Evolutionary conservation across 1,284 basidiomycete species (phyloP).

Genomic region (Uromyces viciae-fabae): DNA sequence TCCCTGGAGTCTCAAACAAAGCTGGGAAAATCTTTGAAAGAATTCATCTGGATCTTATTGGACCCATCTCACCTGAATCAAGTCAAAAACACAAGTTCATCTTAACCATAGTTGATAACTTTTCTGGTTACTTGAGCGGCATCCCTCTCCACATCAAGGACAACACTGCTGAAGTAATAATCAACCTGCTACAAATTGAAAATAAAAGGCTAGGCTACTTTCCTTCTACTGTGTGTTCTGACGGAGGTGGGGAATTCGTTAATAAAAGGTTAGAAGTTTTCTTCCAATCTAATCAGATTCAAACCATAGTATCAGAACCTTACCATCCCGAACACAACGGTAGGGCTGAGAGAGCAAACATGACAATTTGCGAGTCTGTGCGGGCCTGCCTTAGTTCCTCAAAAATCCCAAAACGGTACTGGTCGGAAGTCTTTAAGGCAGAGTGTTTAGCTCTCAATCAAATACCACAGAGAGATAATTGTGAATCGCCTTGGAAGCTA

Average conservation of each 20-base stretch:
- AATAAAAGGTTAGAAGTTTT: background rate
- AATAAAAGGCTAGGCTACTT: background rate
- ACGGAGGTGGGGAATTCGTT: background rate
- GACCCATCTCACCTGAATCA: background rate
- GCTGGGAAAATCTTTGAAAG: background rate
- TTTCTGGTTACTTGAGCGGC: background rate
- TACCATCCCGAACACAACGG: background rate
- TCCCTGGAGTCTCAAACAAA: background rate
- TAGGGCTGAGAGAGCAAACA: background rate
- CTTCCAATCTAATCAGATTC: background rate
- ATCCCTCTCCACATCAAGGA: background rate
- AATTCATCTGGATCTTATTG: background rate
- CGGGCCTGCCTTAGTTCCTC: background rate
- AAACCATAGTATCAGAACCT: background rate
- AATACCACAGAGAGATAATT: background rate
- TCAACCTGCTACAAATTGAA: background rate
- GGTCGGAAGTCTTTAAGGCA: background rate
- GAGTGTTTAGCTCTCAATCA: background rate
- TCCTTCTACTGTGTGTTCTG: background rate
- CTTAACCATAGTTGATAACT: background rate
- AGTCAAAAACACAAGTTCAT: background rate
- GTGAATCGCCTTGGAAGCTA: background rate
- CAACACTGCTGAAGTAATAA: background rate
- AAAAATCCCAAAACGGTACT: background rate
- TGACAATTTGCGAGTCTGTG: background rate